Base-by-base conservation (phyloP, 2,329 filamentous ascomycete species). In the Alternaria rosae region DNA sequence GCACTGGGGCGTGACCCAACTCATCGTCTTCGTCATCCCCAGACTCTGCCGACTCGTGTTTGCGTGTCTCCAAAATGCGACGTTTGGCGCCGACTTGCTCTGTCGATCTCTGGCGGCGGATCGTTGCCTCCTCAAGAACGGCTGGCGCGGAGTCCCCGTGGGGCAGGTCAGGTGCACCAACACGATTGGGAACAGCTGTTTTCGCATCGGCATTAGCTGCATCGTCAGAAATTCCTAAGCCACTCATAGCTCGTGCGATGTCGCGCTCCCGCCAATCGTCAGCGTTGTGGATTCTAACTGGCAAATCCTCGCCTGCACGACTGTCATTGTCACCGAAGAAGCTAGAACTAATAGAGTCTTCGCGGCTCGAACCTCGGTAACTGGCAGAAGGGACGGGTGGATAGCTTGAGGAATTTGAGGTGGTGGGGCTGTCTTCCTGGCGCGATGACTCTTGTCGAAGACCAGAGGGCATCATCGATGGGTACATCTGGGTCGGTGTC, bases 21-120 rank as follows among this genome's bases (percentile, higher is more conserved):
- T 97, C 94, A 62, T 97, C 94, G 67, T 97, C 94, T 79, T 97
- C 94, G 70, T 97, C 94, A 72, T 97, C 94, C 5, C 94, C 94
- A 28, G 92, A 97, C 72, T 97, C 94, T 13, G 88, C 89, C 57
- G 91, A 89, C 70, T 97, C 92, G 38, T 88, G 81, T 15, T 88
- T 86, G 45, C 89, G 87, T 70, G 88, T 92, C 72, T 97, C 92
- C 32, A 92, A 80, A 7, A 89, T 89, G 67, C 93, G 91, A 30
- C 91, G 88, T 78, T 92, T 94, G 4, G 88, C 87, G 66, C 87
- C 88, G 23, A 93, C 86, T 66, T 91, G 89, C 72, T 97, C 93
- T 2, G 88, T 83, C 5, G 91, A 92, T 25, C 89, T 88, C 70
- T 88, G 86, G 64, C 87, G 89, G 42, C 86, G 86, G 25, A 87